phyloP scores from a whole-genome alignment of 176 grass and related monocot species.

The Juncus inflexus region DNA sequence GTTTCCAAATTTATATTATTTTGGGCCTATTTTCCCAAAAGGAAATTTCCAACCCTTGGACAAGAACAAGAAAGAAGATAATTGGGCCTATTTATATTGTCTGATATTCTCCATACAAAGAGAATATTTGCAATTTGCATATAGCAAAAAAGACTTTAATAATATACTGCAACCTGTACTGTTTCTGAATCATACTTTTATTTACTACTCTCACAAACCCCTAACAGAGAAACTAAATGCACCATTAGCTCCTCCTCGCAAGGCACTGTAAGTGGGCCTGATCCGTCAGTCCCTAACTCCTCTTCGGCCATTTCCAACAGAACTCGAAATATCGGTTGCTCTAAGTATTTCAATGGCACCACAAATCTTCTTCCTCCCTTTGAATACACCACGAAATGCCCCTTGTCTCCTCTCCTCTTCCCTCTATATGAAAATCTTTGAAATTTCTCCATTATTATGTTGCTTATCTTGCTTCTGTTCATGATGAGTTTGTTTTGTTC shows the following conservation, averaged over 20 bases:
- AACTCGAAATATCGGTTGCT: slow-evolving; percentile 36
- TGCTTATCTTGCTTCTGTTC: slow-evolving; percentile 17
- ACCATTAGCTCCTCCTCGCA: slow-evolving; percentile 39
- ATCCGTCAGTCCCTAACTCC: slow-evolving; percentile 27
- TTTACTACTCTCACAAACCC: neutral
- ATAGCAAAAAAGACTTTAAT: no score
- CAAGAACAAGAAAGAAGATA: no score
- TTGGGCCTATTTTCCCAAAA: no score
- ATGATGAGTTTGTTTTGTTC: neutral
- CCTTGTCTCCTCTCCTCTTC: slow-evolving; percentile 21
- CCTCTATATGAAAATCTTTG: slow-evolving; percentile 9
- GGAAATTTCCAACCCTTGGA: no score
- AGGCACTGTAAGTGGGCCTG: slow-evolving; percentile 28
- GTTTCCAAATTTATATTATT: no score
- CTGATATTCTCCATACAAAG: no score
- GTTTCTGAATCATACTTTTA: neutral
- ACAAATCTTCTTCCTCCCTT: slow-evolving; percentile 29
- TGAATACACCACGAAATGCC: slow-evolving; percentile 36
- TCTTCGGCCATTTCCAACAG: slow-evolving; percentile 44
- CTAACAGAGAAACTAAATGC: slow-evolving; percentile 27
- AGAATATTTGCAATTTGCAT: no score
- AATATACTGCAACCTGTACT: no score
- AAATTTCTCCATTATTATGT: slow-evolving; percentile 22
- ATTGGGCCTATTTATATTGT: no score
- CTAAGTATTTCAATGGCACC: slow-evolving; percentile 27